A percentile compares a stretch with the other conserved stretches of the same genome.
phyloP scores from a whole-genome alignment of 2,329 filamentous ascomycete genomes.

The Trichoderma cornu-damae region DNA sequence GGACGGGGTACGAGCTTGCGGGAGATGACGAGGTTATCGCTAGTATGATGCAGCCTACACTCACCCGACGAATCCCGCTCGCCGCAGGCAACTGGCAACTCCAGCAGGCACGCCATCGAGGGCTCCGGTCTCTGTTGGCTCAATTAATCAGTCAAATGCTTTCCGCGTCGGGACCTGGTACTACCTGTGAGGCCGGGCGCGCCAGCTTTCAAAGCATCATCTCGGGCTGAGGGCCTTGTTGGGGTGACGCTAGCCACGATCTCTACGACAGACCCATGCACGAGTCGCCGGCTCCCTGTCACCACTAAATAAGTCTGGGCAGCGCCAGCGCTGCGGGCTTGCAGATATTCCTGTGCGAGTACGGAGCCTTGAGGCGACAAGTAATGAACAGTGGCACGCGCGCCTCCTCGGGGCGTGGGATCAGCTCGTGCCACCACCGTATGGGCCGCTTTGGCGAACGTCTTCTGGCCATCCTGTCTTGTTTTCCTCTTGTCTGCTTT shows the following conservation, averaged over 20 bases:
- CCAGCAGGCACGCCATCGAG: neutral
- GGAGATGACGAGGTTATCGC: neutral
- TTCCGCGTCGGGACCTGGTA: neutral
- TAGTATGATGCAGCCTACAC: neutral
- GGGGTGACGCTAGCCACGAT: constrained; percentile 13
- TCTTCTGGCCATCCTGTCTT: no score
- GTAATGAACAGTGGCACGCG: neutral
- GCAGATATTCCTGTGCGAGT: neutral
- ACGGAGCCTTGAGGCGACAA: neutral
- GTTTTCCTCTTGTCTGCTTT: neutral
- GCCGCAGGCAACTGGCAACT: neutral
- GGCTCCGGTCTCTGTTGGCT: neutral
- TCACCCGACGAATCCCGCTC: neutral
- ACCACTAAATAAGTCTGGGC: neutral
- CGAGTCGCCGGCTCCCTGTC: constrained; percentile 4
- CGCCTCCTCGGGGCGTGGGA: neutral
- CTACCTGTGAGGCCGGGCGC: neutral
- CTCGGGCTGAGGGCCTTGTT: constrained; percentile 9
- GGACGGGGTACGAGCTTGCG: neutral
- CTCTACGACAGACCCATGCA: constrained; percentile 15
- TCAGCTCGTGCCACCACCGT: neutral
- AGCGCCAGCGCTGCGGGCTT: constrained; percentile 4
- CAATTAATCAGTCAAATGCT: constrained; percentile 6
- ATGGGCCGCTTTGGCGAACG: no score
- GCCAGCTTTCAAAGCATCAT: constrained; percentile 4